Conservation (phyloP, 768 basidiomycete genomes). For the Pholiota microspora region DNA sequence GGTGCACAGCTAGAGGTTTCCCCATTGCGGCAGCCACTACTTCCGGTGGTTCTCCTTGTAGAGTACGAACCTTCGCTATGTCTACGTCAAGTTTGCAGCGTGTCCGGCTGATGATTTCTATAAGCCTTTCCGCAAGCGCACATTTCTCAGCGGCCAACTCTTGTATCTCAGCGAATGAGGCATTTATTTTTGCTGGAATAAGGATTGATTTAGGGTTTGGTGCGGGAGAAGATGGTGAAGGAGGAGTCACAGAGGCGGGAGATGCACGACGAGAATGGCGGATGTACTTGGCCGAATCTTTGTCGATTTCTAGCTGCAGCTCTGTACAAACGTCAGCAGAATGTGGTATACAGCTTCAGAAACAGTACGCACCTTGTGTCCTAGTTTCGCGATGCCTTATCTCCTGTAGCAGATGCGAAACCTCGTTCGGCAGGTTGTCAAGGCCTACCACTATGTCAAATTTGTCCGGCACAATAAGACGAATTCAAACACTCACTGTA, state of each 20-base stretch:
- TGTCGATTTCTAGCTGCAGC: constrained; percentile 49
- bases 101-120: constrained; percentile 46
- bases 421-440: constrained; percentile 54
- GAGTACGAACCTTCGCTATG: constrained; percentile 40
- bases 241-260: constrained; percentile 21
- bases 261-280: constrained; percentile 39
- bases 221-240: constrained; percentile 28
- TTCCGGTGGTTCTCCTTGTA: constrained; percentile 46
- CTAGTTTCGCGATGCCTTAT: constrained; percentile 45
- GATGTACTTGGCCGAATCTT: constrained; percentile 47
- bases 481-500: constrained; percentile 37
- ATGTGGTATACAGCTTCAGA: neutral
- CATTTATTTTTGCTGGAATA: constrained; percentile 42
- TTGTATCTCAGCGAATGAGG: constrained; percentile 45
- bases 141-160: constrained; percentile 46
- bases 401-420: constrained; percentile 50
- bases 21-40: constrained; percentile 15
- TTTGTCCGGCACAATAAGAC: neutral
- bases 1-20: constrained; percentile 16
- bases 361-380: constrained; percentile 34
- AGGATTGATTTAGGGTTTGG: constrained; percentile 35
- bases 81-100: constrained; percentile 50
- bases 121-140: constrained; percentile 42
- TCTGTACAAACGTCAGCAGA: constrained; percentile 27
- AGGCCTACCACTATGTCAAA: constrained; percentile 33